These are phyloP conservation scores for Ogataea paradorogensis DNA, from an alignment of 805 yeast genomes.

Conservation along the genomic window DNA sequence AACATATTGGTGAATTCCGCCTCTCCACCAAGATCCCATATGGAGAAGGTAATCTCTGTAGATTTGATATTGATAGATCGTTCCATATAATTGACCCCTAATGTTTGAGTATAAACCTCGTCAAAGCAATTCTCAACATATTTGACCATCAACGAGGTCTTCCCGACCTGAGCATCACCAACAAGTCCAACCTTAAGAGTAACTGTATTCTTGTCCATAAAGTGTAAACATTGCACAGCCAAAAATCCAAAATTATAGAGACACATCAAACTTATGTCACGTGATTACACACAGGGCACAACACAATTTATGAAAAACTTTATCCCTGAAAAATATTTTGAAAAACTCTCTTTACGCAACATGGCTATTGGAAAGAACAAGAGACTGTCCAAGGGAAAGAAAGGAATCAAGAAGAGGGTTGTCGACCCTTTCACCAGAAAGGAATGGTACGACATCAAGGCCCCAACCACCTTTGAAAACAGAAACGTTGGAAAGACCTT, in stretches of 20 bases:
- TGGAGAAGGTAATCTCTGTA: constrained; percentile 84
- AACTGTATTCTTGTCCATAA: constrained; percentile 40
- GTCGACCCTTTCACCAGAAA: constrained; percentile 99
- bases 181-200: constrained; percentile 85
- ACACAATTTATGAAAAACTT: constrained; percentile 13
- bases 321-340: constrained; percentile 10
- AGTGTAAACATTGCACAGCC: constrained; percentile 13
- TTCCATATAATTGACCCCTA: constrained; percentile 95
- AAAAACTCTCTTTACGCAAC: constrained; percentile 27
- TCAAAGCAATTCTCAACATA: constrained; percentile 94
- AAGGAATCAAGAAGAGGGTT: constrained; percentile 98
- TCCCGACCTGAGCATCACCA: constrained; percentile 96
- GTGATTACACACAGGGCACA: constrained; percentile 5
- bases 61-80: constrained; percentile 78
- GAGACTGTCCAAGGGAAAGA: constrained; percentile 87
- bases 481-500: constrained; percentile 98
- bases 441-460: constrained; percentile 98
- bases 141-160: constrained; percentile 93
- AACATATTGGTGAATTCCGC: constrained; percentile 93
- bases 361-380: constrained; percentile 67
- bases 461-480: constrained; percentile 98
- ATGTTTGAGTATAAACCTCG: constrained; percentile 87
- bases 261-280: constrained; percentile 2
- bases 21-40: constrained; percentile 97
- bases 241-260: background rate